These are phyloP conservation scores for Vaucheria bursata DNA, from an alignment of 352 stramenopile genomes.

Conservation along the genomic window DNA sequence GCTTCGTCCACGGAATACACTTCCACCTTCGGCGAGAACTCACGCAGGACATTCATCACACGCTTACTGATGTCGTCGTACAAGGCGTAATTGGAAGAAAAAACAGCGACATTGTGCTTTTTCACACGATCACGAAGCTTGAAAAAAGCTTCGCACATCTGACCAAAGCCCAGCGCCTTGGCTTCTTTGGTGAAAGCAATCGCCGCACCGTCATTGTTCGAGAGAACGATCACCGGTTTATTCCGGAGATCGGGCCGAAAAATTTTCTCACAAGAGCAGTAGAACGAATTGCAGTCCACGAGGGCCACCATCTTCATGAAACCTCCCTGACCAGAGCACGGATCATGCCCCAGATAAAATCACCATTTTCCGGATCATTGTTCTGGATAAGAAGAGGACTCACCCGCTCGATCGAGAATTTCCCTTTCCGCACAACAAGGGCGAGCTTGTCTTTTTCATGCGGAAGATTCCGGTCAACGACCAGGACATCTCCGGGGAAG, in stretches of 20 bases:
- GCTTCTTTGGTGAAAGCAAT: neutral
- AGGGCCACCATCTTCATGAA: too few relatives aligned
- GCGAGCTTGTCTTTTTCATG: too few relatives aligned
- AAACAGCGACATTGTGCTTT: neutral
- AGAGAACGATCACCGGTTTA: neutral
- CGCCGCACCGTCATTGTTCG: neutral
- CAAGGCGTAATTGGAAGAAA: neutral
- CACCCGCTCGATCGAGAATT: too few relatives aligned
- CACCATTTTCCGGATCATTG: too few relatives aligned
- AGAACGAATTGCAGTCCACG: neutral
- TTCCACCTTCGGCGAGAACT: neutral
- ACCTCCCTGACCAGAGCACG: too few relatives aligned
- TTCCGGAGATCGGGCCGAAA: neutral
- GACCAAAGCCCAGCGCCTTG: neutral
- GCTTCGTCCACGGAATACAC: neutral
- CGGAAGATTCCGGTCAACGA: too few relatives aligned
- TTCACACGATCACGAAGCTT: neutral
- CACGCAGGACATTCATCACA: neutral
- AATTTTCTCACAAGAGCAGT: neutral
- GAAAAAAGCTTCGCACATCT: neutral
- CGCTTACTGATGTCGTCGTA: neutral
- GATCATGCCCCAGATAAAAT: too few relatives aligned
- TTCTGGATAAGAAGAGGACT: too few relatives aligned
- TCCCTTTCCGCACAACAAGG: too few relatives aligned
- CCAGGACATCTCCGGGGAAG: too few relatives aligned